These are phyloP conservation scores for Colletotrichum sp. DNA, from an alignment of 2,329 filamentous ascomycete species.

Conservation along the genomic window DNA sequence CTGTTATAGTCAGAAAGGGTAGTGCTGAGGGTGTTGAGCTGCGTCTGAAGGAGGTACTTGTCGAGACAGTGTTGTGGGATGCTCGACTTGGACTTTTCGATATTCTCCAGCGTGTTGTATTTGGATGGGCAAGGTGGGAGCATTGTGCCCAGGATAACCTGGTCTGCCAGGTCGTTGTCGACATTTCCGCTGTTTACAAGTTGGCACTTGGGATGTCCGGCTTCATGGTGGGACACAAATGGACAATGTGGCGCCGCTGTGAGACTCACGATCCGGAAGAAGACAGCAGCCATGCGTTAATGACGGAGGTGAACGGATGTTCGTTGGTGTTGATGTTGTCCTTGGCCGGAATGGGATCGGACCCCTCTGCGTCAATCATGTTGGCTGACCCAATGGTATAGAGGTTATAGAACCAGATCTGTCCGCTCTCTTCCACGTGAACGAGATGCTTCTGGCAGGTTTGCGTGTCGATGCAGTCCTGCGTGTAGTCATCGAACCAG, in stretches of 20 bases:
- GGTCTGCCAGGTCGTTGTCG: neutral
- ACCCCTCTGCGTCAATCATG: neutral
- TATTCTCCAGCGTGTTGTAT: neutral
- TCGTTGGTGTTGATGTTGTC: conserved; percentile 13
- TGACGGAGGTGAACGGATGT: conserved; percentile 11
- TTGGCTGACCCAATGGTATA: conserved; percentile 15
- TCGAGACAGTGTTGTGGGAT: neutral
- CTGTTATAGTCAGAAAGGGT: neutral
- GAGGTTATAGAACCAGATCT: conserved; percentile 30
- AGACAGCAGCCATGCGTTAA: conserved; percentile 16
- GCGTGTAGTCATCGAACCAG: conserved; percentile 29
- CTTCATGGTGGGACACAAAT: neutral
- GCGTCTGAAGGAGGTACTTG: neutral
- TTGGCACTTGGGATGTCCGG: neutral
- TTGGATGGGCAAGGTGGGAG: neutral
- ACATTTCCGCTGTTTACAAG: neutral
- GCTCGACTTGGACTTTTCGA: neutral
- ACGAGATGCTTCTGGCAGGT: conserved; percentile 28
- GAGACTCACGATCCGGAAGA: conserved; percentile 6
- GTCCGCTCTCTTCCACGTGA: conserved; percentile 22
- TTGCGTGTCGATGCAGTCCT: conserved; percentile 27
- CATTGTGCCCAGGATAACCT: neutral
- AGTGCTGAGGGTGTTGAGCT: neutral
- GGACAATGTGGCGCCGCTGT: neutral
- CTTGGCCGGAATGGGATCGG: conserved; percentile 11